Evolutionary conservation across 2,329 filamentous ascomycete genomes (phyloP), one percentile per base, ranked within the genome.

Genomic region (Colletotrichum chlorophyti): DNA sequence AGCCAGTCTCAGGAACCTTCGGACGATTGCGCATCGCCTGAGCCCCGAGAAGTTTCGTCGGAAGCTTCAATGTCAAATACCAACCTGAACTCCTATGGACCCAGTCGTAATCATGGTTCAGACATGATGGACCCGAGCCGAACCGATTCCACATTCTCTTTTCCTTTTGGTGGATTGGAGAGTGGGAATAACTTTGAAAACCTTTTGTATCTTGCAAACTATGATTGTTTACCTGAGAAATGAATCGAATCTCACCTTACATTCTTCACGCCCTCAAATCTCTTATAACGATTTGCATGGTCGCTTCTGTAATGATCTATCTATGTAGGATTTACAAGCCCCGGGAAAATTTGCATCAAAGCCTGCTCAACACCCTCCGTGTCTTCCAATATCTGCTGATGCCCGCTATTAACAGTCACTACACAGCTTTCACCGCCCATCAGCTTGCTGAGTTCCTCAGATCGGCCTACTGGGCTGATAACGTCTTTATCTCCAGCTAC

Each of bases 401-500:
- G 67, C 1, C 52, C 66, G 14, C 68, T 66, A 50, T 54, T 46
- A 23, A 66, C 63, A 37, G 54, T 40, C 14, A 65, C 41, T 5
- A 69, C 60, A 43, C 15, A 65, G 79, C 79, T 15, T 4, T 52
- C 53, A 11, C 66, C 68, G 11, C 66, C 66, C 14, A 72, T 55
- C 43, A 72, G 57, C 12, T 41, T 60, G 10, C 62, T 65, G 38
- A 72, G 46, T 10, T 68, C 68, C 29, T 65, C 61, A 1, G 66
- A 67, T 47, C 67, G 53, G 35, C 66, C 64, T 4, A 65, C 37
- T 4, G 70, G 67, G 24, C 66, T 69, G 21, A 74, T 72, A 8
- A 62, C 54, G 50, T 72, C 70, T 46, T 66, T 62, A 42, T 71
- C 68, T 3, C 71, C 70, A 1, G 67, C 67, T 3, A 74, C 64